Evolutionary conservation across 2,329 filamentous ascomycete species (phyloP).

Genomic region (Talaromyces sp.): DNA sequence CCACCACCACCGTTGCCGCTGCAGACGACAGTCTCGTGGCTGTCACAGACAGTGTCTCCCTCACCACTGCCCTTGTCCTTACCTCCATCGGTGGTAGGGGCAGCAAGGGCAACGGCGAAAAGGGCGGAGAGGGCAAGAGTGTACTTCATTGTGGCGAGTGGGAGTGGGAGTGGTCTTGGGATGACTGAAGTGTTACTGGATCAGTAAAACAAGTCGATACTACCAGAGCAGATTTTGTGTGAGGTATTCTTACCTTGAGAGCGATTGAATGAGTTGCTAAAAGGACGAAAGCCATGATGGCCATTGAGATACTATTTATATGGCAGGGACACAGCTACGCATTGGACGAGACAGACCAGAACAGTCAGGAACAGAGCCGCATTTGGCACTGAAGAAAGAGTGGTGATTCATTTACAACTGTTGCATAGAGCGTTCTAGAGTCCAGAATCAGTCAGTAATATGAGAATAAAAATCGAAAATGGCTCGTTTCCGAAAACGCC

Average conservation of each 20-base stretch:
- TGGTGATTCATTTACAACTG: not conserved
- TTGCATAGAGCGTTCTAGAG: not conserved
- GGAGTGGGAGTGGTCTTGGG: too few relatives aligned
- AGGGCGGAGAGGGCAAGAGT: not conserved
- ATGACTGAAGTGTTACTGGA: not conserved
- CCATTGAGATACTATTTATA: too few relatives aligned
- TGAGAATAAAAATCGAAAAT: not conserved
- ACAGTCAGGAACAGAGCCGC: too few relatives aligned
- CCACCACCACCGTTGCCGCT: constrained; percentile 10
- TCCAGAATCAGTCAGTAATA: not conserved
- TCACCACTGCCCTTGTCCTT: not conserved
- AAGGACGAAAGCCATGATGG: too few relatives aligned
- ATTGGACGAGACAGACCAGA: too few relatives aligned
- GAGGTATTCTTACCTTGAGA: too few relatives aligned
- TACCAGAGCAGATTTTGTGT: too few relatives aligned
- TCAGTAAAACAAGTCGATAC: not conserved
- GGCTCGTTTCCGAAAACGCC: not conserved
- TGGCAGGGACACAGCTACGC: too few relatives aligned
- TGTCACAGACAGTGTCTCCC: not conserved
- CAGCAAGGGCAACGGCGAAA: constrained; percentile 1
- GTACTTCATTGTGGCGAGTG: constrained; percentile 8
- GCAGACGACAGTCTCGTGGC: constrained; percentile 14
- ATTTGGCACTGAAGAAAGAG: too few relatives aligned
- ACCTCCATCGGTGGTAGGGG: not conserved
- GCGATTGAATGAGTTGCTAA: too few relatives aligned